These are phyloP conservation scores for Chaetomium olivaceum DNA, from an alignment of 2,329 filamentous ascomycete genomes.

Conservation along the genomic window DNA sequence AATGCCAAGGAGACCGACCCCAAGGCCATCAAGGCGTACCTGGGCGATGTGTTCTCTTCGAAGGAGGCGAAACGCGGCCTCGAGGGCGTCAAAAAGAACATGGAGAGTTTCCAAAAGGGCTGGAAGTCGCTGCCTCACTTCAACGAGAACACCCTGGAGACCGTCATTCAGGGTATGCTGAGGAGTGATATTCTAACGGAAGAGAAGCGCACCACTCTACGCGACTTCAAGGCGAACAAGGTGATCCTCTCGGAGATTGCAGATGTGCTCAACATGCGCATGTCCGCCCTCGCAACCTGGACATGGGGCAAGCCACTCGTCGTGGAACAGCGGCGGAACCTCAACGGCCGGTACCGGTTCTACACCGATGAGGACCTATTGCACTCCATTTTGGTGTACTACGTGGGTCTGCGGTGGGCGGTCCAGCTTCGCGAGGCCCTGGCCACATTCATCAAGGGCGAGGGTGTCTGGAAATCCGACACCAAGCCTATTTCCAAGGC, in stretches of 20 bases:
- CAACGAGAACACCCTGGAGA: conserved; percentile 43
- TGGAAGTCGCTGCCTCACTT: conserved; percentile 41
- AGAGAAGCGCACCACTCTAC: conserved; percentile 32
- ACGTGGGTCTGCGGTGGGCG: conserved; percentile 43
- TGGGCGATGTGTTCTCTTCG: conserved; percentile 51
- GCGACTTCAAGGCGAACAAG: conserved; percentile 38
- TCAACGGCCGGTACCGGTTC: conserved; percentile 55
- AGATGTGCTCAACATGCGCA: conserved; percentile 49
- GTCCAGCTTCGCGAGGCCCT: conserved; percentile 39
- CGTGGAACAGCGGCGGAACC: conserved; percentile 43
- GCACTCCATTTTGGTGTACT: conserved; percentile 45
- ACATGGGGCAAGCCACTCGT: conserved; percentile 41
- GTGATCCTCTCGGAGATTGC: conserved; percentile 45
- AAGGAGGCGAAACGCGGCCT: conserved; percentile 46
- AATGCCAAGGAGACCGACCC: conserved; percentile 48
- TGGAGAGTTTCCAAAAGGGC: conserved; percentile 41
- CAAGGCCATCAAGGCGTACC: conserved; percentile 49
- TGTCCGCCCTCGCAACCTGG: conserved; percentile 43
- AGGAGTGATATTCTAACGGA: conserved; percentile 52
- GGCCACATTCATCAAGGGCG: conserved; percentile 25
- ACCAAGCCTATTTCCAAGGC: conserved; percentile 33
- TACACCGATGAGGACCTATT: conserved; percentile 56
- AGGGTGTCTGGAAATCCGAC: conserved; percentile 38
- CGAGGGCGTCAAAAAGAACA: conserved; percentile 41
- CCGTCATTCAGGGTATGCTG: conserved; percentile 51